Base-by-base conservation (phyloP, 1,284 basidiomycete species). In the Leccinum subfulvum region DNA sequence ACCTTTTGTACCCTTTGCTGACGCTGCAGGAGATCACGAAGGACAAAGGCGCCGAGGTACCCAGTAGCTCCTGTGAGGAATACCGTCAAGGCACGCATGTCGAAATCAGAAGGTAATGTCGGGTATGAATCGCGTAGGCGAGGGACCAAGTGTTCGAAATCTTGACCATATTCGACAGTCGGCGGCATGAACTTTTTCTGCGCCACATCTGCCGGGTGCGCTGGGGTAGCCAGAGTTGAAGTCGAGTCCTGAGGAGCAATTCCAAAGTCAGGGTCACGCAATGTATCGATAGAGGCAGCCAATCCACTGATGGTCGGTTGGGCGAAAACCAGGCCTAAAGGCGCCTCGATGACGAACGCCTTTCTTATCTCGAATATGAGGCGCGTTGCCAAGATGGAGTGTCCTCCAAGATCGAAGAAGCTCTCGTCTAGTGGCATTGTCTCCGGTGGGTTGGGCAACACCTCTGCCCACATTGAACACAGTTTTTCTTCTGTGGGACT, bases 361-460 rank as follows among this genome's bases (percentile, higher is more conserved):
- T 97, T 98, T 74, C 97, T 90, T 64, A 99, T 90, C 77, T 98
- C 95, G 74, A 99, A 99, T 68, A 99, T 94, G 65, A 99, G 86
- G 33, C 97, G 89, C 3, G 97, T 99, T 0, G 97, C 97, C 26
- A 99, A 86, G 71, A 99, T 98, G 13, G 97, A 99, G 79, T 99
- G 97, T 2, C 97, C 97, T 44, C 97, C 97, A 33, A 99, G 84
- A 77, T 99, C 97, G 78, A 98, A 99, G 85, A 99, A 99, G 76
- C 87, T 94, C 73, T 99, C 97, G 75, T 98, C 92, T 10, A 92
- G 77, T 11, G 94, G 91, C 56, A 99, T 88, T 2, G 88, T 85
- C 9, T 84, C 79, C 0, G 94, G 89, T 3, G 92, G 83, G 61
- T 89, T 91, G 6, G 95, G 94, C 10, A 99, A 84, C 49, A 99